Evolutionary conservation across 192 early-diverging fungal species (phyloP), one percentile per base, ranked within the genome.

Genomic region (Linderina pennispora): DNA sequence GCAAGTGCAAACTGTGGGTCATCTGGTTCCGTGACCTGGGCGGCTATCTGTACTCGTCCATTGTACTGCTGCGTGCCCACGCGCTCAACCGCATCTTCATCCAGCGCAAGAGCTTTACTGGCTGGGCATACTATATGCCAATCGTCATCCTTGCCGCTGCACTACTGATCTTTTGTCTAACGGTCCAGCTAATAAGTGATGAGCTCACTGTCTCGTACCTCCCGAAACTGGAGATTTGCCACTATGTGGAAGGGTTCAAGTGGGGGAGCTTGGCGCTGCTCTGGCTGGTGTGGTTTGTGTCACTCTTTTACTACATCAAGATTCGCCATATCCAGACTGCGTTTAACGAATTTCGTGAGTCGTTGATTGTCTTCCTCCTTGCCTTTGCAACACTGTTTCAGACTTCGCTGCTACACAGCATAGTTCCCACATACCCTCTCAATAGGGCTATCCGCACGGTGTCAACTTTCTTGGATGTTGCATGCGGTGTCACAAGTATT

Each of bases 21-120:
- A 49, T 62, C 21, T 62, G 59, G 59, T 35, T 62, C 32, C 59
- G 59, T 8, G 52, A 50, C 36, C 32, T 54, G 41, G 48, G 34
- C 25, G 44, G 40, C 3, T 62, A 49, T 9, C 22, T 49, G 2
- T 54, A 44, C 36, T 53, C 51, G 1, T 23, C 41, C 13, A 41
- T 62, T 11, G 26, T 62, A 17, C 47, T 43, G 22, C 40, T 62
- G 2, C 45, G 59, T 13, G 52, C 52, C 18, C 42, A 54, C 25
- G 59, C 51, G 2, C 36, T 62, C 2, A 46, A 62, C 22, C 51
- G 51, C 20, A 54, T 62, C 4, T 62, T 62, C 31, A 62, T 49
- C 25, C 59, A 48, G 21, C 35, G 51, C 34, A 62, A 62, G 45
- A 40, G 51, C 11, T 62, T 54, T 28, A 53, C 32, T 20, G 59